phyloP scores from a whole-genome alignment of 2,329 filamentous ascomycete genomes.

The Dactylellina sp. region DNA sequence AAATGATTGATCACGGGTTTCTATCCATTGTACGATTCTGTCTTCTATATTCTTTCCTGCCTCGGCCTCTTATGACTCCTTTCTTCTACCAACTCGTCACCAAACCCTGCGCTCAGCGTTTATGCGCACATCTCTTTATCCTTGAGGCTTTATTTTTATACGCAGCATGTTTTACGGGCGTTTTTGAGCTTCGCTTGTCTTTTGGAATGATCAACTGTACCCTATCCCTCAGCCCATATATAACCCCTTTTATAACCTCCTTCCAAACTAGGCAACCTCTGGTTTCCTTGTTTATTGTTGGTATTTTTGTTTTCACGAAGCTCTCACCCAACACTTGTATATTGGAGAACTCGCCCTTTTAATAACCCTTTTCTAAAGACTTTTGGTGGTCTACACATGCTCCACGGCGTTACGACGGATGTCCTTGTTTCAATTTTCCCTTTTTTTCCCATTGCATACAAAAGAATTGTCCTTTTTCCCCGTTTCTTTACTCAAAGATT shows the following conservation, averaged over 20 bases:
- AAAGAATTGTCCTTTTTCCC: constrained; percentile 35
- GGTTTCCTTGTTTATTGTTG: neutral
- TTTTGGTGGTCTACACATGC: constrained; percentile 9
- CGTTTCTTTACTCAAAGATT: constrained; percentile 23
- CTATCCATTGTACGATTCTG: neutral
- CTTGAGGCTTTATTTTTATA: neutral
- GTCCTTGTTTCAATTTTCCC: constrained; percentile 11
- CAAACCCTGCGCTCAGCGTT: neutral
- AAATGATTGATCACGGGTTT: constrained; percentile 23
- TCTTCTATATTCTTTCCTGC: neutral
- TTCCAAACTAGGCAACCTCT: too few species aligned
- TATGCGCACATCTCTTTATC: neutral
- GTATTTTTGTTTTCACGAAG: neutral
- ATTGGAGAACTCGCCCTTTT: constrained; percentile 37
- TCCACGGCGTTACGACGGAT: constrained; percentile 55
- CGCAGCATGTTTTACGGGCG: constrained; percentile 41
- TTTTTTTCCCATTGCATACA: constrained; percentile 30
- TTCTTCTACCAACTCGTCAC: neutral
- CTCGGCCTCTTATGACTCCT: constrained; percentile 1
- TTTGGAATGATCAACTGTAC: neutral
- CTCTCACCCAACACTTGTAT: constrained; percentile 10
- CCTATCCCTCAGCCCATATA: neutral
- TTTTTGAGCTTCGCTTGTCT: constrained; percentile 21
- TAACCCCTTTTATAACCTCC: neutral
- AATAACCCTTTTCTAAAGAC: constrained; percentile 22